Evolutionary conservation across 116 monocot genomes (phyloP).

Genomic region (Phalaenopsis hybrid): DNA sequence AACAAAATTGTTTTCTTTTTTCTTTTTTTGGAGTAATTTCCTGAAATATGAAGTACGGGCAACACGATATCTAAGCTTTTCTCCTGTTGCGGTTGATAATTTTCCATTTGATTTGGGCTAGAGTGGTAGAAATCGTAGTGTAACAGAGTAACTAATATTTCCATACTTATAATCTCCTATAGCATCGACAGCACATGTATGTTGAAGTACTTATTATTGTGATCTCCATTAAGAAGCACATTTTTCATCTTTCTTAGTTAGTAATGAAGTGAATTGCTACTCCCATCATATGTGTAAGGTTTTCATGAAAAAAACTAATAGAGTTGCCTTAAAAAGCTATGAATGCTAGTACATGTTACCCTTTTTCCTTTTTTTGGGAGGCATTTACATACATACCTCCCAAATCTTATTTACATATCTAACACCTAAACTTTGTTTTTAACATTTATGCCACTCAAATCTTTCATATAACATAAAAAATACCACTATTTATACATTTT

Average conservation of each 20-base stretch:
- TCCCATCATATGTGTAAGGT: background rate
- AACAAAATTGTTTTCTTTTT: background rate
- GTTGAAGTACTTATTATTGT: background rate
- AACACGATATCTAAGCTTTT: background rate
- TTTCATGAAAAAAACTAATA: background rate
- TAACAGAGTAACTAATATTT: background rate
- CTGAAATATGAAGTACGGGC: background rate
- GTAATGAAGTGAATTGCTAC: background rate
- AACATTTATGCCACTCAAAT: too few relatives aligned
- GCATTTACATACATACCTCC: too few relatives aligned
- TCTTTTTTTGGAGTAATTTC: conserved; percentile 1
- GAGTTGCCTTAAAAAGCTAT: background rate
- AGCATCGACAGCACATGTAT: background rate
- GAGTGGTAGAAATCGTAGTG: background rate
- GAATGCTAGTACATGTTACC: background rate
- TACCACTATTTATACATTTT: too few relatives aligned
- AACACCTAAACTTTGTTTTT: too few relatives aligned
- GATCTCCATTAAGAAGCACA: background rate
- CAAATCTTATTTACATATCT: too few relatives aligned
- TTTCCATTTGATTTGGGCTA: background rate
- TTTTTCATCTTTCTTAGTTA: background rate
- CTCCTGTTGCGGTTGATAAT: background rate
- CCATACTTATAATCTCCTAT: background rate
- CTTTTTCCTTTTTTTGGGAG: background rate
- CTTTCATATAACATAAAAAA: too few relatives aligned